phyloP scores from a whole-genome alignment of 106 monocot genomes.

The Phalaenopsis equestris region DNA sequence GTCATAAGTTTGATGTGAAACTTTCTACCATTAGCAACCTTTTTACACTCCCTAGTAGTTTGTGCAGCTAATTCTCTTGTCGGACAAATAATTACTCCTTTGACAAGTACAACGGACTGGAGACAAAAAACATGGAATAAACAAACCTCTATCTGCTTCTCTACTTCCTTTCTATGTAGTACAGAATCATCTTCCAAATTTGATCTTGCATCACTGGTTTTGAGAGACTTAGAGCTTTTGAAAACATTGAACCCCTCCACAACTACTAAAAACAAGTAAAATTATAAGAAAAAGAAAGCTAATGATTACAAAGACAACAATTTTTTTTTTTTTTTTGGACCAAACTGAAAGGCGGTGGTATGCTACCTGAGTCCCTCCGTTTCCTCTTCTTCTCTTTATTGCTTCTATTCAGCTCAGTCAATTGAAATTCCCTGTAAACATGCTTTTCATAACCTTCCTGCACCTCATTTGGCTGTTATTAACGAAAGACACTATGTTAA shows the following conservation, averaged over 20 bases:
- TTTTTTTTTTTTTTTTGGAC: background rate
- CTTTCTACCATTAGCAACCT: conserved; percentile 72
- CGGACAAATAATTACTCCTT: conserved; percentile 88
- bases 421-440: conserved; percentile 5
- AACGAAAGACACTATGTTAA: background rate
- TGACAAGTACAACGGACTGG: no score
- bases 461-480: conserved; percentile 24
- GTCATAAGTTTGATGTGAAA: conserved; percentile 89
- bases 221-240: conserved; percentile 25
- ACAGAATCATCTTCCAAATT: conserved; percentile 8
- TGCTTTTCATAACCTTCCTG: background rate
- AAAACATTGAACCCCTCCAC: conserved; percentile 72
- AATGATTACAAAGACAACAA: background rate
- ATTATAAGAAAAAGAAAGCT: background rate
- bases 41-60: conserved; percentile 90
- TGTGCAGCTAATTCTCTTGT: conserved; percentile 96
- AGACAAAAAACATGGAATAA: background rate
- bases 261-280: conserved; percentile 20
- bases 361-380: conserved; percentile 20
- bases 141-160: conserved; percentile 67
- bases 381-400: conserved; percentile 52
- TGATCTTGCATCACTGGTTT: background rate
- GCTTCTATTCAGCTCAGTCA: conserved; percentile 10
- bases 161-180: conserved; percentile 37
- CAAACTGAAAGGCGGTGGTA: background rate